Percentiles rank a stretch among this genome's conserved stretches.
These are phyloP conservation scores for Phragmites australis DNA, from an alignment of 176 grass and related monocot species.

Conservation along the genomic window DNA sequence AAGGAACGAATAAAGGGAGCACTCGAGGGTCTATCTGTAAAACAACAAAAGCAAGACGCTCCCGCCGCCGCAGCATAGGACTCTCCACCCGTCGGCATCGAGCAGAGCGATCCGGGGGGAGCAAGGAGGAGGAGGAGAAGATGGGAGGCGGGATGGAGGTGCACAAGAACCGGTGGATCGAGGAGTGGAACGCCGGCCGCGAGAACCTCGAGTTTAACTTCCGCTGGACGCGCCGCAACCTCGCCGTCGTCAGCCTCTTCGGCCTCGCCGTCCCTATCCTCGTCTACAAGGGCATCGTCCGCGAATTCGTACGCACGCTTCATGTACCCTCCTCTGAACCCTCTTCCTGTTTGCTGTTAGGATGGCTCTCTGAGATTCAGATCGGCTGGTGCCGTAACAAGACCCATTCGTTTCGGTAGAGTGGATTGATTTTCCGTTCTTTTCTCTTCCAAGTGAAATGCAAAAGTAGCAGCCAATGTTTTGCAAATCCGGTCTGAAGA, in stretches of 20 bases:
- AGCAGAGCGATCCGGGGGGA: background rate
- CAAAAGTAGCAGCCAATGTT: background rate
- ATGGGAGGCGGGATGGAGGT: slow-evolving; percentile 93
- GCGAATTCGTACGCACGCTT: slow-evolving; percentile 61
- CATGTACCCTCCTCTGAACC: background rate
- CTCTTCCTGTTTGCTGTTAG: background rate
- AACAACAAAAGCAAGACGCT: background rate
- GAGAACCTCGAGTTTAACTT: slow-evolving; percentile 78
- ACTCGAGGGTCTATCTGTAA: background rate
- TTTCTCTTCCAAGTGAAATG: background rate
- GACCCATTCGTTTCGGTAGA: background rate
- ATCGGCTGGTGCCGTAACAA: background rate
- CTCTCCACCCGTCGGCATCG: slow-evolving; percentile 9
- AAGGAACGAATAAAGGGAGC: background rate
- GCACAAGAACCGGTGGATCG: slow-evolving; percentile 79
- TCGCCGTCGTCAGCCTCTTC: slow-evolving; percentile 72
- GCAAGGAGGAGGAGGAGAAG: slow-evolving; percentile 7
- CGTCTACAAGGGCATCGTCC: slow-evolving; percentile 78
- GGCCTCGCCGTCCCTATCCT: slow-evolving; percentile 74
- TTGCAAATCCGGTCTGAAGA: background rate
- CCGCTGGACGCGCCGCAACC: slow-evolving; percentile 72
- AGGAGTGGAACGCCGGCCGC: slow-evolving; percentile 69
- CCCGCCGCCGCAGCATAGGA: background rate
- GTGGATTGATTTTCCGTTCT: background rate
- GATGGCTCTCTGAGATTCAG: slow-evolving; percentile 11